These are phyloP conservation scores for Nowakowskiella sp. DNA, from an alignment of 192 early-diverging fungal genomes.

Conservation along the genomic window DNA sequence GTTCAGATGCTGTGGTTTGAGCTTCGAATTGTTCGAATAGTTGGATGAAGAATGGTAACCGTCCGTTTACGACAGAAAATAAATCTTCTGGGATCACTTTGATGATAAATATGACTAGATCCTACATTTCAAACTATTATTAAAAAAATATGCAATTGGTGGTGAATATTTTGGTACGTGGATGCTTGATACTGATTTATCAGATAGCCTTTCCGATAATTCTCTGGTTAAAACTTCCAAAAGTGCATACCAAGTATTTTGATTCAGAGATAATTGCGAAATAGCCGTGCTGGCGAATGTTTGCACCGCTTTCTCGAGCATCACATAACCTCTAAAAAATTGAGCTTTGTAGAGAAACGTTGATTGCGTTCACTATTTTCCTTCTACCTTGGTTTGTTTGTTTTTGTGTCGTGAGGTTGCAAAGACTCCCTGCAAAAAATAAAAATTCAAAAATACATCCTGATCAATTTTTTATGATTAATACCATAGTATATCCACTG, in stretches of 20 bases:
- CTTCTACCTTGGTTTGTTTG: constrained; percentile 19
- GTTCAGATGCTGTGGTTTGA: constrained; percentile 4
- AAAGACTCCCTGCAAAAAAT: constrained; percentile 18
- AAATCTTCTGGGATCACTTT: constrained; percentile 21
- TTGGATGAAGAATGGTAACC: constrained; percentile 16
- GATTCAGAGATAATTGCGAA: constrained; percentile 17
- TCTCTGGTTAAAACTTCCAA: constrained; percentile 9
- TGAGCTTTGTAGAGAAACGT: too few relatives aligned
- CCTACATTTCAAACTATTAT: too few relatives aligned
- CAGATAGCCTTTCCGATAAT: constrained; percentile 11
- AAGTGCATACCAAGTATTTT: constrained; percentile 19
- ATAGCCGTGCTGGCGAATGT: constrained; percentile 4
- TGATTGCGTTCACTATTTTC: background rate
- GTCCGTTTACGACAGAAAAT: constrained; percentile 22
- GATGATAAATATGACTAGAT: constrained; percentile 15
- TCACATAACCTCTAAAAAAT: constrained; percentile 17
- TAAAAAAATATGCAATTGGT: too few relatives aligned
- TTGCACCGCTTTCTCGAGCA: constrained; percentile 1
- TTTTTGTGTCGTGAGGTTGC: constrained; percentile 23
- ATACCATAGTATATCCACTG: constrained; percentile 26
- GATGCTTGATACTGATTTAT: too few relatives aligned
- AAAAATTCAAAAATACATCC: too few relatives aligned
- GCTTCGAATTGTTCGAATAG: constrained; percentile 4
- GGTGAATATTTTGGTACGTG: constrained; percentile 6
- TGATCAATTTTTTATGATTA: too few relatives aligned